phyloP scores from a whole-genome alignment of 139 green algal genomes.

The Tetraselmis chui region DNA sequence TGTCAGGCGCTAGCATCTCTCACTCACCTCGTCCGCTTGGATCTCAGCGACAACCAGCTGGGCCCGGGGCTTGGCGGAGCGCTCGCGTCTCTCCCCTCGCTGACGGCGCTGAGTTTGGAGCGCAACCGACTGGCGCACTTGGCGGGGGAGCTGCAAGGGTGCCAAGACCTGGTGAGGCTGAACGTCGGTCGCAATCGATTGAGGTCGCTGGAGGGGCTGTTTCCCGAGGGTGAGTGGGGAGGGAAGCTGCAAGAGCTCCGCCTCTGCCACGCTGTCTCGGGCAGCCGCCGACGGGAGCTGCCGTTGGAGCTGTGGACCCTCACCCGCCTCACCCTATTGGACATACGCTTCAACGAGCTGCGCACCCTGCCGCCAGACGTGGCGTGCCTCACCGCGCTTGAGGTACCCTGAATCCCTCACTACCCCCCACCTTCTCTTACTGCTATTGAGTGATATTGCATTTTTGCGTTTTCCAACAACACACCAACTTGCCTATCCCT shows the following conservation, averaged over 20 bases:
- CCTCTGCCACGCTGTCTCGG: background rate
- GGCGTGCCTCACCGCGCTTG: background rate
- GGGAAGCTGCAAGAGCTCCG: background rate
- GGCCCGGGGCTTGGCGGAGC: background rate
- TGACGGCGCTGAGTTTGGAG: background rate
- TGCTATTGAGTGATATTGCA: background rate
- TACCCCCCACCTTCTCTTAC: background rate
- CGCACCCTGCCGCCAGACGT: background rate
- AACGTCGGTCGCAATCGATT: background rate
- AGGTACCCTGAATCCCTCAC: background rate
- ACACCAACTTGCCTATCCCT: background rate
- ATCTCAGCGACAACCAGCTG: background rate
- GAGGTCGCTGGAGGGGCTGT: background rate
- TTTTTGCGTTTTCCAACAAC: no score
- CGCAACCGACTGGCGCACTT: background rate
- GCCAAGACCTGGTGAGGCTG: background rate
- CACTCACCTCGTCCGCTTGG: background rate
- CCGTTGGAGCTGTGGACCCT: background rate
- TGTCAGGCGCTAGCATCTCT: background rate
- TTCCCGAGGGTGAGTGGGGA: background rate
- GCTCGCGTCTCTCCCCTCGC: background rate
- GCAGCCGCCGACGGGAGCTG: background rate
- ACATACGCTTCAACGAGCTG: background rate
- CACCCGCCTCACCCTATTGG: background rate
- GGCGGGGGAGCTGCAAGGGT: background rate